Evolutionary conservation across 331 rosid species (phyloP).

Genomic region (Malus hybrid): DNA sequence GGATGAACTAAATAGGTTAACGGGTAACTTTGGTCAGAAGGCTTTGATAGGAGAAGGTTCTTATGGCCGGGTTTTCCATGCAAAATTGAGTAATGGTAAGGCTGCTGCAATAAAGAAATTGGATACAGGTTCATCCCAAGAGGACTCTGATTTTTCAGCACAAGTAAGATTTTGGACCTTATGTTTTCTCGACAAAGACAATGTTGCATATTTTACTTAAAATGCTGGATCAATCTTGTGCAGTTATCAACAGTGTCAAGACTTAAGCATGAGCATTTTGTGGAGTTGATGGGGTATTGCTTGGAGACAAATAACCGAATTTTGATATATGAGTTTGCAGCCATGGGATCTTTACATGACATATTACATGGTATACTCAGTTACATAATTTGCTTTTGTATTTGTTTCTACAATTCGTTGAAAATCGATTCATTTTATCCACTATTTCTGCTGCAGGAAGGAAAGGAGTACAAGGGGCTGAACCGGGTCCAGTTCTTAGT

Average conservation of each 20-base stretch:
- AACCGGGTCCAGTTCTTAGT: constrained; percentile 79
- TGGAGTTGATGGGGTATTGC: constrained; percentile 87
- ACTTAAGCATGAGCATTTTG: constrained; percentile 68
- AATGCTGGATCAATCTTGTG: constrained; percentile 1
- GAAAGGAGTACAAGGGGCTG: constrained; percentile 96
- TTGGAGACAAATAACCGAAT: constrained; percentile 68
- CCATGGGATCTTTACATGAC: constrained; percentile 91
- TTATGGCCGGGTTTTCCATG: constrained; percentile 73
- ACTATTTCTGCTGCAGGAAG: constrained; percentile 50
- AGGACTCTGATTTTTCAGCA: constrained; percentile 56
- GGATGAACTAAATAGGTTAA: constrained; percentile 67
- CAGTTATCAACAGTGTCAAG: constrained; percentile 87
- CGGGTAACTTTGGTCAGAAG: constrained; percentile 61
- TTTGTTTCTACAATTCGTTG: background rate
- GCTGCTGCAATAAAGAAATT: constrained; percentile 78
- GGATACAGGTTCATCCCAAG: constrained; percentile 60
- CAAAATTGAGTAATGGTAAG: constrained; percentile 47
- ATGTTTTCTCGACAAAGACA: background rate
- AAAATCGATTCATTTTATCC: background rate
- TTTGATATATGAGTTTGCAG: constrained; percentile 73
- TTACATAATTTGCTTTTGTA: background rate
- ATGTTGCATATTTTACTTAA: background rate
- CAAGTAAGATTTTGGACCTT: constrained; percentile 38
- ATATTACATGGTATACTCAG: constrained; percentile 64
- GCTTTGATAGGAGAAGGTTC: constrained; percentile 94